phyloP scores from a whole-genome alignment of 306 rosid genomes.

The Myrica gale region DNA sequence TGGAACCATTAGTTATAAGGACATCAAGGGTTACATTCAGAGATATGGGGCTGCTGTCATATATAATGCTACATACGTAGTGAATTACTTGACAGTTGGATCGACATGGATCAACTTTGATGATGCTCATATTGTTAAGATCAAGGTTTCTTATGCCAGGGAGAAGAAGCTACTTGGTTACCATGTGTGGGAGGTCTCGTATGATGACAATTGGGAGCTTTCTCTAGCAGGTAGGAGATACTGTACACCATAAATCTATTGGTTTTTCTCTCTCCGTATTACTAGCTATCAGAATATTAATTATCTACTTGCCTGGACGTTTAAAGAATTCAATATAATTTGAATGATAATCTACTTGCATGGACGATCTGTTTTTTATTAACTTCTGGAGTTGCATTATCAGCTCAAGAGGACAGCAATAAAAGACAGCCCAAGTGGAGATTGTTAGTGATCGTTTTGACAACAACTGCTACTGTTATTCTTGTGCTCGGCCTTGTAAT shows the following conservation, averaged over 20 bases:
- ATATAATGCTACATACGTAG: conserved; percentile 37
- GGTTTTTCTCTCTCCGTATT: too few relatives aligned
- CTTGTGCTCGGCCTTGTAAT: not conserved
- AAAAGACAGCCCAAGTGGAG: not conserved
- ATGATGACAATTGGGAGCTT: too few relatives aligned
- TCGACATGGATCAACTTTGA: conserved; percentile 32
- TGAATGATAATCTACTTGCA: too few relatives aligned
- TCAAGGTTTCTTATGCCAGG: too few relatives aligned
- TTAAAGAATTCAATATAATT: too few relatives aligned
- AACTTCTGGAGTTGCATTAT: not conserved
- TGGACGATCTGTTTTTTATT: not conserved
- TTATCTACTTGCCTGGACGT: too few relatives aligned
- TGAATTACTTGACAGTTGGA: conserved; percentile 25
- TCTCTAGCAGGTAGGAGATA: too few relatives aligned
- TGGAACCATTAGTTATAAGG: conserved; percentile 24
- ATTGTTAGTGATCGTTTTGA: conserved; percentile 2
- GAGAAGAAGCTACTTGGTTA: too few relatives aligned
- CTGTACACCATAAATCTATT: too few relatives aligned
- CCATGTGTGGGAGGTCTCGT: too few relatives aligned
- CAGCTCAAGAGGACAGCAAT: conserved; percentile 8
- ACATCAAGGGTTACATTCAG: conserved; percentile 19
- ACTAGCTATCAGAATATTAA: too few relatives aligned
- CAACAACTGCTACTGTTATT: not conserved
- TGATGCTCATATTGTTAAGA: too few relatives aligned
- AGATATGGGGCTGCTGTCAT: not conserved